A percentile compares a stretch with the other conserved stretches of the same genome.
Conservation (phyloP, 2,329 filamentous ascomycete species). For the Ceratocystis huliohia region DNA sequence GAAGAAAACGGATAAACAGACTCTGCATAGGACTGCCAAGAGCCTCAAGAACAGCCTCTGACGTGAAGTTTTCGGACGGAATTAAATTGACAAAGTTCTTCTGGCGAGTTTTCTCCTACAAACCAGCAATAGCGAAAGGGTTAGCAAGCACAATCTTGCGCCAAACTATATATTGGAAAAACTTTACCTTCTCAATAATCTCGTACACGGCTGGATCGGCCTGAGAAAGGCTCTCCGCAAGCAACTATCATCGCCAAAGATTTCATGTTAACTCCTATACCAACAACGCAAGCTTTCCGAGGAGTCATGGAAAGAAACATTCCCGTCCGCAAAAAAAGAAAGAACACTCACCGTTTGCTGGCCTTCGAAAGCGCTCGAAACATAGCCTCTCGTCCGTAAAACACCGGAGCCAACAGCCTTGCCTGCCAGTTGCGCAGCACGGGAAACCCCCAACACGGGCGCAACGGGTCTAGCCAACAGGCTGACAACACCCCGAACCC, state of each 20-base stretch:
- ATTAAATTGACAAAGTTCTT: conserved; percentile 98
- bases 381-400: conserved; percentile 25
- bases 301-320: not conserved
- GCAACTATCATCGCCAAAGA: conserved; percentile 43
- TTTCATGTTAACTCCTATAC: conserved; percentile 14
- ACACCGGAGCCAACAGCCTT: not conserved
- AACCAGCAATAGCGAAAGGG: not conserved
- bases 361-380: conserved; percentile 39
- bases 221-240: conserved; percentile 65
- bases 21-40: conserved; percentile 92
- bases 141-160: not conserved
- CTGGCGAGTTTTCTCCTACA: conserved; percentile 82
- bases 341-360: conserved; percentile 42
- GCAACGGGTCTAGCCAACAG: conserved; percentile 12
- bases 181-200: conserved; percentile 73
- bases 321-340: not conserved
- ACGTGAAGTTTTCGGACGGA: conserved; percentile 91
- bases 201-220: conserved; percentile 78
- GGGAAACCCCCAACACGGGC: not conserved
- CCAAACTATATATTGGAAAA: conserved; percentile 13
- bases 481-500: conserved; percentile 23
- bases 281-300: not conserved
- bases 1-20: conserved; percentile 31
- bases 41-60: conserved; percentile 80
- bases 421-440: not conserved